Evolutionary conservation across 176 grass and related monocot genomes (phyloP).

Genomic region (Chloris gayana): DNA sequence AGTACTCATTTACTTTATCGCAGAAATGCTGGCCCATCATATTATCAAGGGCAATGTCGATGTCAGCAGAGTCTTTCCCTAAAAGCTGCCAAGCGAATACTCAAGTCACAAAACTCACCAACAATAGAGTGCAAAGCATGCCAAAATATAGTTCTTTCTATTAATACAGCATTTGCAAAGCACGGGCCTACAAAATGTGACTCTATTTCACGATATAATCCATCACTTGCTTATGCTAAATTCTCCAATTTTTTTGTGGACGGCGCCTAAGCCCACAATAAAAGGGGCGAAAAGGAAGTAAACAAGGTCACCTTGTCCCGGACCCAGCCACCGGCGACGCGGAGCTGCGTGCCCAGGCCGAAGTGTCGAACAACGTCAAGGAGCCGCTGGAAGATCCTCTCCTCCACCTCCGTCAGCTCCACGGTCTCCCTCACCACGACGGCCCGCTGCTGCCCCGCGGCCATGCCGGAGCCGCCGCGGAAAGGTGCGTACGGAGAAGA

Average conservation of each 20-base stretch:
- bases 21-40: conserved; percentile 86
- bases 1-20: conserved; percentile 89
- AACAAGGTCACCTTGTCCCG: conserved; percentile 59
- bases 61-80: conserved; percentile 86
- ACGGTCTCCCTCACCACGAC: conserved; percentile 60
- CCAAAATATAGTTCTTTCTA: too few relatives aligned
- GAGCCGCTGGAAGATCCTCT: conserved; percentile 65
- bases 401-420: conserved; percentile 75
- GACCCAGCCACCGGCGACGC: conserved; percentile 60
- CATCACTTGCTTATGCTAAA: too few relatives aligned
- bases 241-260: too few relatives aligned
- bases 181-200: too few relatives aligned
- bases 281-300: too few relatives aligned
- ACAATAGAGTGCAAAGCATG: too few relatives aligned
- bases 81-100: conserved; percentile 74
- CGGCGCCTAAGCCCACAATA: too few relatives aligned
- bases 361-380: conserved; percentile 80
- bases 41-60: conserved; percentile 95
- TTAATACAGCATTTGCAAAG: too few relatives aligned
- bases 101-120: too few relatives aligned
- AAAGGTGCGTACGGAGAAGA: neutral
- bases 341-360: conserved; percentile 58
- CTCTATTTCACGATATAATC: too few relatives aligned
- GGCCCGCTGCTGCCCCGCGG: neutral
- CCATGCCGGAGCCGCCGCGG: conserved; percentile 27